Evolutionary conservation across 78 protist species (phyloP), one percentile per base, ranked within the genome.

Genomic region (Dictyostelium intermedium): DNA sequence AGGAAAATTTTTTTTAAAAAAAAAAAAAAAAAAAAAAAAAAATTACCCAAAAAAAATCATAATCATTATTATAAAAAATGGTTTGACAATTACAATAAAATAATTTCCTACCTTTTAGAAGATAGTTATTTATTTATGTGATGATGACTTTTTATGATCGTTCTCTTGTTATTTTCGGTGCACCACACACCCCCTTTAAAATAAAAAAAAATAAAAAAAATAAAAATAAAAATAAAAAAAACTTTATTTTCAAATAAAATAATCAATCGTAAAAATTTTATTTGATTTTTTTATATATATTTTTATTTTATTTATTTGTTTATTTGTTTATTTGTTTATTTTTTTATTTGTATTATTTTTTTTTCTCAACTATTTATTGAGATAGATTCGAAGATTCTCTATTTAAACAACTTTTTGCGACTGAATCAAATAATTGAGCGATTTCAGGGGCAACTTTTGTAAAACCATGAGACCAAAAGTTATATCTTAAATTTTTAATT

Each of bases 361-460:
- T 72, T 25, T 34, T 27, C 6, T 27, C 11, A 2, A 30, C 23
- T 9, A 60, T 39, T 4, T n/a, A 66, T 66, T 66, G 74, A 66
- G 35, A 30, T 74, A 32, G 9, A 74, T 74, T 74, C 35, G 81
- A 74, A 74, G 74, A 66, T 79, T 79, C 95, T 78, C 92, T 91
- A 61, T 63, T 91, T 63, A 83, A 82, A 92, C 98, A 96, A 87
- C 91, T 81, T 45, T 93, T 77, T 5, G 96, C 97, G 25, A 99
- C 98, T 5, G 97, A 83, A 61, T 98, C 98, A 96, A 99, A 98
- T 47, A 98, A 92, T n/a, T 82, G 53, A 93, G 96, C 97, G 73
- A 99, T 97, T 94, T 99, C 99, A 18, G 98, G 98, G 10, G 98
- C 98, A 79, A 97, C 83, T 53, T 91, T 84, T 32, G 97, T 97